Evolutionary conservation across 768 basidiomycete species (phyloP), one percentile per base, ranked within the genome.

Genomic region (Hysterangium stoloniferum): DNA sequence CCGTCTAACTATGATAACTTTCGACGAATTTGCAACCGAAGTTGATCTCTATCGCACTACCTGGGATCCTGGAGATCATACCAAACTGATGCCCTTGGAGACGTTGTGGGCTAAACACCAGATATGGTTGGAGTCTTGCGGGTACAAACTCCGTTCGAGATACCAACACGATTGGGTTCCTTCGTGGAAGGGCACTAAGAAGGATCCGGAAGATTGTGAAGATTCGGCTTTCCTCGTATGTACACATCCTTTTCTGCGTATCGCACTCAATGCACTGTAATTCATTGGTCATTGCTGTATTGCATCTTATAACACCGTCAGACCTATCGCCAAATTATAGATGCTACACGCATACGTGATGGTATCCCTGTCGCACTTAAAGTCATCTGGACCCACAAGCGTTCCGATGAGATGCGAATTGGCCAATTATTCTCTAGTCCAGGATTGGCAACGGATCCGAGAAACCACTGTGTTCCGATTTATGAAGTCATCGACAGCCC

Each of bases 391-490:
- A 35, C 17, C 35, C 8, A 4, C 27, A 25, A 11, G 4, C n/a
- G n/a, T 45, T 28, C 56, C 2, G 13, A 54, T 12, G 57, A 60
- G 38, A 52, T 59, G 5, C 48, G 50, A 19, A 58, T 65, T 27
- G 48, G 38, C 12, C 24, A 29, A 17, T 54, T 51, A 6, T 52
- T 66, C n/a, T 60, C 61, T 2, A 52, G 46, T 4, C 53, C 54
- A 15, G 47, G 52, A 1, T 52, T 61, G 13, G 35, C 28, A 11
- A 49, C 54, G 1, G 49, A 66, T 40, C 54, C 60, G 6, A 48
- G 54, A 2, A 68, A 68, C 46, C 68, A 65, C 43, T 64, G 61
- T 45, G 56, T 64, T 19, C 63, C 64, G 2, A 20, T 67, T 0
- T 51, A 54, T 20, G 62, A 67, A 4, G 44, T 60, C 15, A 24